Percentiles rank a stretch among this genome's conserved stretches.
Conservation (phyloP, 768 basidiomycete species). For the Amanita pseudoporphyria region DNA sequence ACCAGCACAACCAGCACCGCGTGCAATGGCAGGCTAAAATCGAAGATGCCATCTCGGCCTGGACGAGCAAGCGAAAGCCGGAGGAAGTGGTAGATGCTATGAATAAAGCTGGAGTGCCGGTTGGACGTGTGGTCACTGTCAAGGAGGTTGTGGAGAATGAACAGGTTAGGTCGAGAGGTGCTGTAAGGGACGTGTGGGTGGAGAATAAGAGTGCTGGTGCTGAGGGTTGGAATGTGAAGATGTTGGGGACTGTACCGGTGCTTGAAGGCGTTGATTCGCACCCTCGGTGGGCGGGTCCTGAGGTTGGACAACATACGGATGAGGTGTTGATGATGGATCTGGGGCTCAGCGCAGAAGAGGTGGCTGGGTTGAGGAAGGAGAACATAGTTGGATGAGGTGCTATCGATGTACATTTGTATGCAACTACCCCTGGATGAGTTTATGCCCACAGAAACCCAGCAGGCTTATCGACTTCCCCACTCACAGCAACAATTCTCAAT, state of each 20-base stretch:
- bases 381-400: conserved; percentile 32
- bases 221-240: conserved; percentile 53
- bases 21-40: conserved; percentile 56
- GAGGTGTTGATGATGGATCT: conserved; percentile 36
- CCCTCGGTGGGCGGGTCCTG: conserved; percentile 62
- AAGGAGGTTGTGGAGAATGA: conserved; percentile 53
- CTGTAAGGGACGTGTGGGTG: conserved; percentile 52
- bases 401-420: not conserved
- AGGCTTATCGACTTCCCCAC: conserved; percentile 32
- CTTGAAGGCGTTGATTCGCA: conserved; percentile 47
- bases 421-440: not conserved
- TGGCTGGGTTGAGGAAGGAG: conserved; percentile 28
- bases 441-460: conserved; percentile 48
- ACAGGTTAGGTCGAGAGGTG: conserved; percentile 44
- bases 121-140: conserved; percentile 53
- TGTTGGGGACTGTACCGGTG: conserved; percentile 55
- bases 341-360: conserved; percentile 25
- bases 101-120: conserved; percentile 46
- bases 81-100: conserved; percentile 45
- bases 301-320: conserved; percentile 52
- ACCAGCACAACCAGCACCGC: conserved; percentile 50
- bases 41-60: conserved; percentile 49
- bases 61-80: conserved; percentile 41
- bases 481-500: conserved; percentile 42
- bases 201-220: conserved; percentile 18